Conservation (phyloP, 768 basidiomycete species). For the Amanita thiersii region DNA sequence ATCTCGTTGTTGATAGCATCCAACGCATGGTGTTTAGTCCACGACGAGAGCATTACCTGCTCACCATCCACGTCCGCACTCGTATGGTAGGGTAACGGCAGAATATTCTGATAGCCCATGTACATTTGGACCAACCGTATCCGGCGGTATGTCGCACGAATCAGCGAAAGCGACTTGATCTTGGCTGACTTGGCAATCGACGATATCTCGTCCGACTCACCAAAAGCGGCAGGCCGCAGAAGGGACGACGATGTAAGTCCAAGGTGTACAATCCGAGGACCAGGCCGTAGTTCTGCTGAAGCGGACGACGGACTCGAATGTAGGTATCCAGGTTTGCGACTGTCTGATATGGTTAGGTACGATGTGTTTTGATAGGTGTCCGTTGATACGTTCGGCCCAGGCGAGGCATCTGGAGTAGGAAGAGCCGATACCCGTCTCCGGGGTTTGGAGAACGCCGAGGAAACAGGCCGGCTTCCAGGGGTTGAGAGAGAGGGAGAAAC, state of each 20-base stretch:
- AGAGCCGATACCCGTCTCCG: constrained; percentile 34
- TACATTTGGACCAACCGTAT: constrained; percentile 54
- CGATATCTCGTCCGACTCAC: constrained; percentile 12
- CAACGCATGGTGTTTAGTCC: constrained; percentile 48
- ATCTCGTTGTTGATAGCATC: constrained; percentile 47
- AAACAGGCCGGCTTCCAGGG: constrained; percentile 30
- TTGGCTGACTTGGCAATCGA: constrained; percentile 27
- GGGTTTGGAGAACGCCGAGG: constrained; percentile 51
- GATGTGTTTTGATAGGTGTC: constrained; percentile 17
- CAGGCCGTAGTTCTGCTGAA: constrained; percentile 18
- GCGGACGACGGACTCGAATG: constrained; percentile 23
- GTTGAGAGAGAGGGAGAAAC: constrained; percentile 17
- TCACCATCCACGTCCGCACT: constrained; percentile 24
- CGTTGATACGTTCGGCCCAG: constrained; percentile 18
- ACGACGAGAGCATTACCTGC: constrained; percentile 30
- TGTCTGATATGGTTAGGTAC: constrained; percentile 11
- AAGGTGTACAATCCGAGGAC: constrained; percentile 52
- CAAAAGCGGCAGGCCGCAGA: constrained; percentile 22
- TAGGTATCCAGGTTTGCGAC: constrained; percentile 17
- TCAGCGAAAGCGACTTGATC: constrained; percentile 43
- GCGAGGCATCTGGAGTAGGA: constrained; percentile 41
- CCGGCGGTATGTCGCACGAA: constrained; percentile 50
- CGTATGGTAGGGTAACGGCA: constrained; percentile 35
- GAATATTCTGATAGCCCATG: constrained; percentile 53
- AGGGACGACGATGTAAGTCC: constrained; percentile 39